Percentiles rank a stretch among this genome's conserved stretches.
These are phyloP conservation scores for Lachnellula arida DNA, from an alignment of 2,329 filamentous ascomycete genomes.

Conservation along the genomic window DNA sequence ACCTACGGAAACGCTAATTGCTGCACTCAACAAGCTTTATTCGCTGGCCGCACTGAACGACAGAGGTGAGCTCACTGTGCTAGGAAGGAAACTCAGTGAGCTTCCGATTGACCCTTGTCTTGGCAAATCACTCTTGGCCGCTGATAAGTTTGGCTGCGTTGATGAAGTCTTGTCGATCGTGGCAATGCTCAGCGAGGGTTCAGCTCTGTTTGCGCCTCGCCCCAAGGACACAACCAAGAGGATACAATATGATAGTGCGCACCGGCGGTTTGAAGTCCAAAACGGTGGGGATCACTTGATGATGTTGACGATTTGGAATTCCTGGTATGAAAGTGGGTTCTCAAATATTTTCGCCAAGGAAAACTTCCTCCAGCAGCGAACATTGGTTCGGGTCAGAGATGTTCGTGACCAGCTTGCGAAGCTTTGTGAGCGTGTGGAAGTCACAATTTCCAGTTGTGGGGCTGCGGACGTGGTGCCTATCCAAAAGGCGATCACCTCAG, in stretches of 20 bases:
- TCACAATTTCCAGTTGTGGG: constrained; percentile 65
- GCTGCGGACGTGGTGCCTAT: constrained; percentile 71
- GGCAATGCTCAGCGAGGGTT: constrained; percentile 90
- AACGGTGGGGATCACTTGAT: constrained; percentile 89
- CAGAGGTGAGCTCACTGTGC: constrained; percentile 79
- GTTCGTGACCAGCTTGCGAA: constrained; percentile 92
- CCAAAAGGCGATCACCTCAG: constrained; percentile 81
- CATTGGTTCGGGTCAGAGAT: constrained; percentile 82
- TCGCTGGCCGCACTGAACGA: constrained; percentile 91
- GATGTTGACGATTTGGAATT: constrained; percentile 88
- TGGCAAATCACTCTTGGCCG: constrained; percentile 89
- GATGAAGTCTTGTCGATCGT: constrained; percentile 99
- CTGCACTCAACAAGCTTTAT: constrained; percentile 96
- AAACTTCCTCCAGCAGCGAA: constrained; percentile 86
- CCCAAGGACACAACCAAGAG: constrained; percentile 94
- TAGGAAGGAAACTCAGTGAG: constrained; percentile 90
- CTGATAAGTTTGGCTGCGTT: constrained; percentile 83
- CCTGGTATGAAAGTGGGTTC: constrained; percentile 95
- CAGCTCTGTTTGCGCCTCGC: constrained; percentile 94
- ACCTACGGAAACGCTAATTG: constrained; percentile 95
- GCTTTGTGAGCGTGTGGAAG: constrained; percentile 91
- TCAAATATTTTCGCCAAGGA: constrained; percentile 86
- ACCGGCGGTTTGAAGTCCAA: constrained; percentile 81
- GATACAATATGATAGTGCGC: constrained; percentile 87
- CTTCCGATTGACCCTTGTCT: constrained; percentile 98